Percentiles rank a stretch among this genome's conserved stretches.
phyloP scores from a whole-genome alignment of 2,329 filamentous ascomycete species.

The Fusarium hainanense region DNA sequence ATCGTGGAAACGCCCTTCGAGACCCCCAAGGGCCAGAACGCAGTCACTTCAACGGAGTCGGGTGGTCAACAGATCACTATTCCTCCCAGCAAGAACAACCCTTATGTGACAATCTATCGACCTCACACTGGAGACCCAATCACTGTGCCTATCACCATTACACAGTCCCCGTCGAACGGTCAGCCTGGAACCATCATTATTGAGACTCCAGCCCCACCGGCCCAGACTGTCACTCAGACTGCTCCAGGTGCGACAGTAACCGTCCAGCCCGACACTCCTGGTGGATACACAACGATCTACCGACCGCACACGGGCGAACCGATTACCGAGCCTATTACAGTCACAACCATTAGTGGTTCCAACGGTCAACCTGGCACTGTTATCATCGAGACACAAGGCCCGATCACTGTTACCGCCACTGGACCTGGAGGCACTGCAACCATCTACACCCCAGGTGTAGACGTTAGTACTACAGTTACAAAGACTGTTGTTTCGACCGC shows the following conservation, averaged over 20 bases:
- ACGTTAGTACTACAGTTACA: slow-evolving; percentile 17
- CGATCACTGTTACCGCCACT: slow-evolving; percentile 23
- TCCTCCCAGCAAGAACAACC: slow-evolving; percentile 28
- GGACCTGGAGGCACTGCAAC: slow-evolving; percentile 14
- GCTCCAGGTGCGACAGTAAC: slow-evolving; percentile 14
- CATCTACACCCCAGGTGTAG: slow-evolving; percentile 26
- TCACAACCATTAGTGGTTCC: slow-evolving; percentile 27
- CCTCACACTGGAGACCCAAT: slow-evolving; percentile 30
- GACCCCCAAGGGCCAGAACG: slow-evolving; percentile 27
- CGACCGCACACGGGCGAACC: slow-evolving; percentile 21
- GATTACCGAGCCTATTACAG: slow-evolving; percentile 26
- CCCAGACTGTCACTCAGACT: slow-evolving; percentile 13
- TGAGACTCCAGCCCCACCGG: slow-evolving; percentile 20
- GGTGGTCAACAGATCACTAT: slow-evolving; percentile 26
- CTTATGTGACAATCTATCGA: slow-evolving; percentile 31
- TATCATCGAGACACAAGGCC: slow-evolving; percentile 32
- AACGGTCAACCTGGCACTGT: slow-evolving; percentile 32
- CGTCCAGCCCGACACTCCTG: slow-evolving; percentile 16
- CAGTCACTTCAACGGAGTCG: slow-evolving; percentile 1
- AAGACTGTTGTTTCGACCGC: slow-evolving; percentile 20
- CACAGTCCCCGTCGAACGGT: slow-evolving; percentile 25
- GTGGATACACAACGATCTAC: slow-evolving; percentile 25
- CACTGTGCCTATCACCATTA: slow-evolving; percentile 32
- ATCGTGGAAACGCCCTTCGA: slow-evolving; percentile 31
- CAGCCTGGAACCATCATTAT: slow-evolving; percentile 34